Evolutionary conservation across 257 asterid genomes (phyloP).

Genomic region (Verbena officinalis): DNA sequence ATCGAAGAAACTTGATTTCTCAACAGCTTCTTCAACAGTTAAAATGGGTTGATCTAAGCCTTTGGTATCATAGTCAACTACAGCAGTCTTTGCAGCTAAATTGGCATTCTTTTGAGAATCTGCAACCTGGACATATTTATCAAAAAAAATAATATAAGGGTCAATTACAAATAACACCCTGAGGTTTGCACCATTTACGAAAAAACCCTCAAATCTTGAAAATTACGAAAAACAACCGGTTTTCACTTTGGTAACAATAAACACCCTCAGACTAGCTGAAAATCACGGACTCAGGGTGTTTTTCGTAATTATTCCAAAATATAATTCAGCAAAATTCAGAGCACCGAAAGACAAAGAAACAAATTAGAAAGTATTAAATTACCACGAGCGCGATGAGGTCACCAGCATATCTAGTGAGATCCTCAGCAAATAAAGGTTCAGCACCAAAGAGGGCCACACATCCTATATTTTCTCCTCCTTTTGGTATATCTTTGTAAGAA

Average conservation of each 20-base stretch:
- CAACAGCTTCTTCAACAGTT: slow-evolving; percentile 75
- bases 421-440: slow-evolving; percentile 67
- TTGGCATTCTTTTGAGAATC: slow-evolving; percentile 61
- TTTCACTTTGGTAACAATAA: too few relatives aligned
- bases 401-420: slow-evolving; percentile 58
- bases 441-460: slow-evolving; percentile 37
- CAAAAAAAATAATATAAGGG: too few relatives aligned
- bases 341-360: too few relatives aligned
- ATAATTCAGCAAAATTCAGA: slow-evolving; percentile 1
- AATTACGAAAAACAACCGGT: too few relatives aligned
- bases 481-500: slow-evolving; percentile 66
- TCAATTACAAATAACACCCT: too few relatives aligned
- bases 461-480: slow-evolving; percentile 67
- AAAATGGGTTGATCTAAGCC: slow-evolving; percentile 60
- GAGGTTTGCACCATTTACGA: too few relatives aligned
- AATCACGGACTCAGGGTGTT: too few relatives aligned
- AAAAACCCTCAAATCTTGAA: too few relatives aligned
- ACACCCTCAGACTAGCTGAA: too few relatives aligned
- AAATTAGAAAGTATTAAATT: slow-evolving; percentile 20
- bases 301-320: too few relatives aligned
- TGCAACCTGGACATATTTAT: slow-evolving; percentile 47
- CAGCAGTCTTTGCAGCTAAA: slow-evolving; percentile 52
- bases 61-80: slow-evolving; percentile 51
- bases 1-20: slow-evolving; percentile 53
- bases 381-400: slow-evolving; percentile 72